Base-by-base conservation (phyloP, 1,284 basidiomycete species). In the Somion occarium region DNA sequence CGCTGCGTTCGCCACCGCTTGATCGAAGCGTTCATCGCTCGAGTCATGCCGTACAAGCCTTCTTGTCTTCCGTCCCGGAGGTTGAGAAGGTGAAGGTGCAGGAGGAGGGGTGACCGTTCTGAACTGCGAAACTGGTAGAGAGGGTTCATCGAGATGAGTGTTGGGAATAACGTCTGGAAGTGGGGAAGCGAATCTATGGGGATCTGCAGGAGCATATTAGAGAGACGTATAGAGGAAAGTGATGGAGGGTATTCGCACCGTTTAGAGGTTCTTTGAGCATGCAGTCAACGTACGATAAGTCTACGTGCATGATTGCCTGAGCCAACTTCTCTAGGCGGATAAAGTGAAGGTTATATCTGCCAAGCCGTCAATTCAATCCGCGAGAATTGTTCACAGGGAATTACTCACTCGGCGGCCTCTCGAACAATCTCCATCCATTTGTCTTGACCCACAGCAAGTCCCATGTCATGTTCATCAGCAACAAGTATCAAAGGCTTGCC, bases 401-500 rank as follows among this genome's bases (percentile, higher is more conserved):
- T 37, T 25, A 68, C 70, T 13, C 45, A 86, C 87, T 68, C 73
- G 55, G 68, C 69, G 2, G 79, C 76, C 54, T 80, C 78, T 0
- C 71, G 65, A 0, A 70, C 64, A 26, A 86, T 61, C 25, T 77
- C 73, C 27, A 67, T 64, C 83, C 82, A 88, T 15, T 57, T 67
- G 19, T 74, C 73, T 38, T 64, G 59, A 2, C 82, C 82, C 20
- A 83, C 64, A 1, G 74, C 78, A 20, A 73, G 65, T 27, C 71
- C 64, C 56, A 85, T 72, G 0, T 68, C 65, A 3, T 65, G 68
- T 30, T 66, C 63, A 46, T 84, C 75, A 0, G 74, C 78, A 4
- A 88, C 65, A 2, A 83, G 66, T n/a, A 79, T 69, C 18, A 84
- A 62, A 55, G 75, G 69, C 59, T 78, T 79, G 5, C 73, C 59